Base-by-base conservation (phyloP, 106 monocot species). In the Dioscorea zingiberensis region DNA sequence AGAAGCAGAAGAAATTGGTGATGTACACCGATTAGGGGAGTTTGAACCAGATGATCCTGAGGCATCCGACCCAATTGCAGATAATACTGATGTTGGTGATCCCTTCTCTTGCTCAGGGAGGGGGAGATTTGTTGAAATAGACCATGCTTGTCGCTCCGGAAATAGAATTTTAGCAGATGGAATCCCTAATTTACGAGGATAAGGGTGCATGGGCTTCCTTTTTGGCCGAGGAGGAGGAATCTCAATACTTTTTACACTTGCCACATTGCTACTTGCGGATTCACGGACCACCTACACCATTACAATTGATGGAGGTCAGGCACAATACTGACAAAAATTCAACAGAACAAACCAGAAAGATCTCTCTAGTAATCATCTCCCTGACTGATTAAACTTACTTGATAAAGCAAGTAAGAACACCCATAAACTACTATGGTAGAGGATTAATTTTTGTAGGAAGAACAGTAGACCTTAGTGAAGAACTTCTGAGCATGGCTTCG, bases 221-320 rank as follows among this genome's bases (percentile, higher is more conserved):
- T 91, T 88, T 15, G 91, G 94, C 2, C 94, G 70, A 63, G 94
- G 87, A 68, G 94, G 91, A 67, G 91, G 90, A 25, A 95, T 94
- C 54, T 80, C 84, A 18, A 87, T 76, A 6, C 69, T 44, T 46
- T 86, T 77, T 22, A 46, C 38, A 11, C 72, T 29, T 0, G 62
- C 54, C 12, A 60, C 15, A 58, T 29, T 27, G 8, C 49, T 61
- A 58, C 62, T 54, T 25, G 54, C 57, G 8, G 81, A 38, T 16
- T 84, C 81, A 13, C 72, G 72, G 4, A 44, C 64, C 14, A 91
- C 80, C 83, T 87, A 69, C 25, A 62, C 17, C 12, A 25, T 19
- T 46, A 18, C 38, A 38, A 13, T 55, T 55, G 45, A 60, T 10
- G 21, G 21, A 54, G 44, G 25, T 16, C 16, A 59, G 66, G 15